Conservation (phyloP, 1,139 yeast genomes). For the Casaregolazyma lundiana region DNA sequence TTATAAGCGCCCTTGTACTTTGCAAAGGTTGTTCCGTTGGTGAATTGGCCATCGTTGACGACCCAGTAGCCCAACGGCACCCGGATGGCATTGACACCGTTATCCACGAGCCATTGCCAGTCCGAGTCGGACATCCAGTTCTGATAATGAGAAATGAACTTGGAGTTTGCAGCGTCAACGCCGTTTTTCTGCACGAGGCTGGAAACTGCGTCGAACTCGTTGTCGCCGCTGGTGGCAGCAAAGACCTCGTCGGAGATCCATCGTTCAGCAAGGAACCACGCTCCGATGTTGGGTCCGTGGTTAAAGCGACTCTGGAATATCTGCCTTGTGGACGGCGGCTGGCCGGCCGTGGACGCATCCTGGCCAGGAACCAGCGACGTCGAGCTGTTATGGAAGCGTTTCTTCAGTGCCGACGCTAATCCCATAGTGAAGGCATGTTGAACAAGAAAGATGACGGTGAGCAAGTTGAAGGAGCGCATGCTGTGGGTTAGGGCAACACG, state of each 20-base stretch:
- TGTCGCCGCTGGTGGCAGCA: constrained; percentile 45
- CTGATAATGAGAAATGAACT: constrained; percentile 66
- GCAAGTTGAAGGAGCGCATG: not conserved
- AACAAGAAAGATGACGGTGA: not conserved
- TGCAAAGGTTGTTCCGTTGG: constrained; percentile 60
- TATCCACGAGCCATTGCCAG: constrained; percentile 68
- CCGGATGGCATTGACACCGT: constrained; percentile 71
- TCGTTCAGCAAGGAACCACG: constrained; percentile 75
- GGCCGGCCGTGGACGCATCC: constrained; percentile 14
- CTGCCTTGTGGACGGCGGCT: constrained; percentile 43
- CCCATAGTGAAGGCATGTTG: constrained; percentile 8
- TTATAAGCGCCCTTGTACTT: constrained; percentile 51
- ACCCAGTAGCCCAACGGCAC: constrained; percentile 93
- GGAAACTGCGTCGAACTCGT: constrained; percentile 74
- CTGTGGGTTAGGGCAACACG: not conserved
- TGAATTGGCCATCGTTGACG: constrained; percentile 57
- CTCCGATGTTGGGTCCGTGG: constrained; percentile 84
- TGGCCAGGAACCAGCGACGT: constrained; percentile 16
- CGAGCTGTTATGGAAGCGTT: constrained; percentile 4
- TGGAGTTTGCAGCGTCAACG: constrained; percentile 47
- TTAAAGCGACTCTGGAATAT: constrained; percentile 65
- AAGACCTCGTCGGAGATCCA: constrained; percentile 38
- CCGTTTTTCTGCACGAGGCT: constrained; percentile 48
- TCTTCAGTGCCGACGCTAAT: constrained; percentile 8
- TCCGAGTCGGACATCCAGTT: constrained; percentile 62